phyloP scores from a whole-genome alignment of 768 basidiomycete genomes.

The Udeniomyces megalosporus region DNA sequence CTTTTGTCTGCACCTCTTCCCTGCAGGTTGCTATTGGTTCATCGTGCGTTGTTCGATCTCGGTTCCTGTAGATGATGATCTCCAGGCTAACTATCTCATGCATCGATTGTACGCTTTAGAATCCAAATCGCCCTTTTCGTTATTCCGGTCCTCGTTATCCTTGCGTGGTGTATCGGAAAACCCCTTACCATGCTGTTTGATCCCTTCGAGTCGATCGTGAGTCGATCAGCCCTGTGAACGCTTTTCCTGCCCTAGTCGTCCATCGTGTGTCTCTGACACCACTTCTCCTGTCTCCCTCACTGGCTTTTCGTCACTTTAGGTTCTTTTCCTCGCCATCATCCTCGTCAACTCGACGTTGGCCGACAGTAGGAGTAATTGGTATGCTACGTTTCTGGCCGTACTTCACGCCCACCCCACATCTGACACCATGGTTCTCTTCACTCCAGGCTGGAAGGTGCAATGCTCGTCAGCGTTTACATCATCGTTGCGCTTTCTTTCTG shows the following conservation, averaged over 20 bases:
- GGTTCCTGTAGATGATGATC: background rate
- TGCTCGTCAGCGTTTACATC: too few relatives aligned
- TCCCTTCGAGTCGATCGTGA: conserved; percentile 30
- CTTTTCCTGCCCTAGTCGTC: too few relatives aligned
- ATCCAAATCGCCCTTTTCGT: conserved; percentile 26
- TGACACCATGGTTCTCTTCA: too few relatives aligned
- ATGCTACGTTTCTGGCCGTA: too few relatives aligned
- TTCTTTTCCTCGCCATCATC: conserved; percentile 37
- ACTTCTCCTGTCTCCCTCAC: conserved; percentile 29
- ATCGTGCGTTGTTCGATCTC: background rate
- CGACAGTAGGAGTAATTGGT: conserved; percentile 48
- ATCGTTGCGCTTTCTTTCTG: too few relatives aligned
- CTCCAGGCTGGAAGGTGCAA: too few relatives aligned
- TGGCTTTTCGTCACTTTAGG: conserved; percentile 39
- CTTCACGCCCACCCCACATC: too few relatives aligned
- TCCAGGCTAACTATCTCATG: background rate
- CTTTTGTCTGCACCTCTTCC: too few relatives aligned
- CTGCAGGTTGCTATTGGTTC: conserved; percentile 26
- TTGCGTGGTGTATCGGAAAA: conserved; percentile 27
- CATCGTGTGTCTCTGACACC: too few relatives aligned
- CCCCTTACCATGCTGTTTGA: conserved; percentile 26
- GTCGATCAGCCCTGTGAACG: conserved; percentile 60
- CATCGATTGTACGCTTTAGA: conserved; percentile 36
- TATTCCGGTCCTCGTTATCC: conserved; percentile 23
- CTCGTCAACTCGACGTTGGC: conserved; percentile 67